Percentiles rank a stretch among this genome's conserved stretches.
Evolutionary conservation across 768 basidiomycete genomes (phyloP).

Genomic region (Leucosporidium creatinivorum): DNA sequence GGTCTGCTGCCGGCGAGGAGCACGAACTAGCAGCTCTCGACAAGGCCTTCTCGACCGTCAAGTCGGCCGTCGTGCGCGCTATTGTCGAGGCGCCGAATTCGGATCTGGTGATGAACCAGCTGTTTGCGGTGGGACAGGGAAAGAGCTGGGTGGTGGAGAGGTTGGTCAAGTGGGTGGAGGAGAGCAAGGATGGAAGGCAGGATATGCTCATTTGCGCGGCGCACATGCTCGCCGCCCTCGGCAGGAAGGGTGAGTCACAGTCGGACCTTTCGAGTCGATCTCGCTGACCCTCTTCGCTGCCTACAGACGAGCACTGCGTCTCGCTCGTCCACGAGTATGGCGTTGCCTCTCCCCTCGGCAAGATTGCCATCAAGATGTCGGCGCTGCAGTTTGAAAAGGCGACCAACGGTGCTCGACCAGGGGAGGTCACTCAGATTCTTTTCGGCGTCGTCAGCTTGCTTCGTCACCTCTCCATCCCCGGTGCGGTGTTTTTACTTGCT

Average conservation of each 20-base stretch:
- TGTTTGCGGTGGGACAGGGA: conserved; percentile 43
- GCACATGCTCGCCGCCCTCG: conserved; percentile 72
- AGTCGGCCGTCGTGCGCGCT: conserved; percentile 74
- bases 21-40: conserved; percentile 1
- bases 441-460: conserved; percentile 81
- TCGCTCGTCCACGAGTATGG: conserved; percentile 52
- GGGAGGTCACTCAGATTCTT: conserved; percentile 53
- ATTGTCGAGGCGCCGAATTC: conserved; percentile 80
- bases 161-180: conserved; percentile 67
- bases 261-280: too few relatives aligned
- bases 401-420: conserved; percentile 4
- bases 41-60: conserved; percentile 64
- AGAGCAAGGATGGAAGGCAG: conserved; percentile 47
- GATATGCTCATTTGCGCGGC: conserved; percentile 76
- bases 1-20: conserved; percentile 1
- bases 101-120: conserved; percentile 63
- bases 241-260: conserved; percentile 55
- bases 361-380: conserved; percentile 51
- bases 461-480: conserved; percentile 62
- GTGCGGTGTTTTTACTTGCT: conserved; percentile 6
- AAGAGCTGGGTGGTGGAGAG: conserved; percentile 56
- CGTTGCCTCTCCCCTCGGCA: conserved; percentile 59
- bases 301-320: conserved; percentile 38
- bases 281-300: conserved; percentile 29
- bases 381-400: conserved; percentile 49